Conservation (phyloP, 164 flowering plant genomes). For the Vitis cinerea region DNA sequence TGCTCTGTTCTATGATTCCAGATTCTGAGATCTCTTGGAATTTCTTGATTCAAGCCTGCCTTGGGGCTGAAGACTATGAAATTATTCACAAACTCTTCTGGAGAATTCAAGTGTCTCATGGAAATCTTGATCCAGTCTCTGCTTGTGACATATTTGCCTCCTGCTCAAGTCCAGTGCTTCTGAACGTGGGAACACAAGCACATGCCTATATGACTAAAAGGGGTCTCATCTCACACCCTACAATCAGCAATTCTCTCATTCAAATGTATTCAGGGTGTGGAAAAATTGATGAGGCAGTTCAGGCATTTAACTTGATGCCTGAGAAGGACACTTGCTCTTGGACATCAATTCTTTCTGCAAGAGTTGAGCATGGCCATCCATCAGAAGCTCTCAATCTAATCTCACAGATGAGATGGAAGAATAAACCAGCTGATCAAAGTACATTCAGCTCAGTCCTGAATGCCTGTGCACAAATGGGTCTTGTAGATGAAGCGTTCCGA, state of each 20-base stretch:
- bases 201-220: constrained; percentile 35
- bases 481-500: constrained; percentile 27
- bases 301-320: constrained; percentile 18
- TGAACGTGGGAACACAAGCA: constrained; percentile 30
- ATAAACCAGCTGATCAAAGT: constrained; percentile 14
- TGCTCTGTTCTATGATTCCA: constrained; percentile 23
- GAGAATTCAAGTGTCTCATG: constrained; percentile 20
- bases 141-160: constrained; percentile 19
- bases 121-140: constrained; percentile 16
- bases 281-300: constrained; percentile 21
- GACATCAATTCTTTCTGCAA: constrained; percentile 28
- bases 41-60: constrained; percentile 20
- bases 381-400: constrained; percentile 28
- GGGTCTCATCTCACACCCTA: constrained; percentile 26
- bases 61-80: constrained; percentile 16
- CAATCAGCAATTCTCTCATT: constrained; percentile 28
- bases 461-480: constrained; percentile 28
- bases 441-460: constrained; percentile 23
- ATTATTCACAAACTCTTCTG: constrained; percentile 18
- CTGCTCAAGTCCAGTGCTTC: constrained; percentile 20
- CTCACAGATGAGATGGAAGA: constrained; percentile 19
- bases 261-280: constrained; percentile 36
- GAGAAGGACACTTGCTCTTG: constrained; percentile 25
- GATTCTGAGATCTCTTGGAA: constrained; percentile 23
- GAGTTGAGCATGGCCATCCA: constrained; percentile 33